Evolutionary conservation across 1,284 basidiomycete species (phyloP), one percentile per base, ranked within the genome.

Genomic region (Waitea zeae): DNA sequence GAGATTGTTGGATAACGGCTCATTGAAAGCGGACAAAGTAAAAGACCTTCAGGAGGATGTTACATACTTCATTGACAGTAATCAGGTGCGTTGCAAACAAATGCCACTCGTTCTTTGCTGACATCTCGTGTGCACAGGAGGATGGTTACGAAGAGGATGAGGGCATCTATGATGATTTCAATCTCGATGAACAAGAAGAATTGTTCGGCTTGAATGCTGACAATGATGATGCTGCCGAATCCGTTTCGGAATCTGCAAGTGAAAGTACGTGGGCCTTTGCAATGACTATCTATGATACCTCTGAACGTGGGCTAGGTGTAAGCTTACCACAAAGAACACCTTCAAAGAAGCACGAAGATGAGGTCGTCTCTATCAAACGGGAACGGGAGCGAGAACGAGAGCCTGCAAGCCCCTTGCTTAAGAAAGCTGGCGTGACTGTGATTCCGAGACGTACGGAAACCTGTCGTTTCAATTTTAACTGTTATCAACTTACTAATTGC

Each of bases 101-200:
- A n/a, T 26, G 7, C 9, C 24, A 37, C 33, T 43, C 18, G 17
- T 39, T 35, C 27, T 36, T 30, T 37, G 28, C 34, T 35, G 20
- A 30, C 31, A 41, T 38, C 48, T 50, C 41, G 46, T 46, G 43
- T 42, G 41, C 13, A 31, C 50, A 93, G 89, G 90, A 95, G 41
- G 95, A 98, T 50, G 84, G 89, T 50, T 98, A 96, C 53, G 89
- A 96, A 41, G 93, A 95, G 54, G 89, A 98, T 49, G 84, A 93
- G 52, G 92, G 88, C 34, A 87, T 99, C 40, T 99, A 99, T 49
- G 95, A 98, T 49, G 93, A 98, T 31, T 86, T 98, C 45, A 88
- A 89, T 48, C 78, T 99, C 34, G 88, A 97, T 47, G 93, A 97
- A 49, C 89, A 96, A 52, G 92, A 98, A 51, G 93, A 92, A 60